Evolutionary conservation across 2,329 filamentous ascomycete genomes (phyloP).

Genomic region (Aureobasidium sp.): DNA sequence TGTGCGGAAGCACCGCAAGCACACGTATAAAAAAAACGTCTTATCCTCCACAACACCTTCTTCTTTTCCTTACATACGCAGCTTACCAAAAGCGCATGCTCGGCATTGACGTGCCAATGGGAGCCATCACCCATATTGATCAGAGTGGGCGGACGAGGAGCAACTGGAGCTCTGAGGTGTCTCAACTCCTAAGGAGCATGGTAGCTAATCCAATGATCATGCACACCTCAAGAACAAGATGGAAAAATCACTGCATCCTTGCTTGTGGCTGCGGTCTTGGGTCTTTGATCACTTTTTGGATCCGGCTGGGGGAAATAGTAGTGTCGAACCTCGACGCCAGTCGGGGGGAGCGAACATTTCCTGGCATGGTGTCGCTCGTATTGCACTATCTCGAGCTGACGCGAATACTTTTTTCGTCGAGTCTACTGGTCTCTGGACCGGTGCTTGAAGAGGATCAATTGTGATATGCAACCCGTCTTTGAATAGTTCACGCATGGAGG

Average conservation of each 20-base stretch:
- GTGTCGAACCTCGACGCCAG: neutral
- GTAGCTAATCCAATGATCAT: neutral
- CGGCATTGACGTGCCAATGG: neutral
- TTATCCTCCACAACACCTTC: too few species aligned
- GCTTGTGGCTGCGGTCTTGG: neutral
- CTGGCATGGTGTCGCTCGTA: constrained; percentile 64
- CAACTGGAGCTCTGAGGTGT: neutral
- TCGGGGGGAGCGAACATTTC: neutral
- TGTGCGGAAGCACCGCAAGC: too few species aligned
- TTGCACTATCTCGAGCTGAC: constrained; percentile 68
- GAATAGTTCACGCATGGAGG: neutral
- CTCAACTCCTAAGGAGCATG: neutral
- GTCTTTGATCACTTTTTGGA: constrained; percentile 4
- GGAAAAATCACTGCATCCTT: neutral
- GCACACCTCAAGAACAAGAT: neutral
- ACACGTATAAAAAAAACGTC: too few species aligned
- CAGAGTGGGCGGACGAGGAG: neutral
- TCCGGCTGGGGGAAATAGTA: neutral
- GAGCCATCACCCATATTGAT: neutral
- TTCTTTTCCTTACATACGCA: neutral
- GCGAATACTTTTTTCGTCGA: constrained; percentile 45
- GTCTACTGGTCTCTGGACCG: constrained; percentile 14
- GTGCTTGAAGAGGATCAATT: neutral
- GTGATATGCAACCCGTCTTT: neutral
- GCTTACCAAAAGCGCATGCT: neutral